phyloP scores from a whole-genome alignment of 2,329 filamentous ascomycete species.

The Trichophyton simii region DNA sequence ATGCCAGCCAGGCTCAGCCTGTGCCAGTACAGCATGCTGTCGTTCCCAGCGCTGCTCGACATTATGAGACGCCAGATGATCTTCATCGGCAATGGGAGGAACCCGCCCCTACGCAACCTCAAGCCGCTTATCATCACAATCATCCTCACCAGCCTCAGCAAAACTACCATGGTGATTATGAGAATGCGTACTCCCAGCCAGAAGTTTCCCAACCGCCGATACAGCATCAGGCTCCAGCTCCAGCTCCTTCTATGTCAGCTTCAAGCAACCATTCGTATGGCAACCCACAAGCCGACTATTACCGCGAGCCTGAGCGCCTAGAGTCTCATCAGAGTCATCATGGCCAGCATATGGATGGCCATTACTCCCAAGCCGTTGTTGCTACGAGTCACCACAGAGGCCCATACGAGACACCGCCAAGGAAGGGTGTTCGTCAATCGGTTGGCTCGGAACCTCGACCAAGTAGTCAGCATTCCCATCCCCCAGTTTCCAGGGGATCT shows the following conservation, averaged over 20 bases:
- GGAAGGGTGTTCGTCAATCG: constrained; percentile 8
- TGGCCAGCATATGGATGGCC: background rate
- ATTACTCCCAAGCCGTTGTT: background rate
- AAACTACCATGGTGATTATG: constrained; percentile 3
- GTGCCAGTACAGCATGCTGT: constrained; percentile 27
- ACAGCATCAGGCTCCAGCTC: background rate
- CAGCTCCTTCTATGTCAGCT: background rate
- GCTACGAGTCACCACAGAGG: background rate
- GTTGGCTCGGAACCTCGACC: constrained; percentile 5
- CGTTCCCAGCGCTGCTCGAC: constrained; percentile 14
- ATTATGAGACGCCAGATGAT: constrained; percentile 23
- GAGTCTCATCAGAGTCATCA: background rate
- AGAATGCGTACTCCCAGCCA: constrained; percentile 2
- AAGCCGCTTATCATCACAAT: background rate
- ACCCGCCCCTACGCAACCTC: background rate
- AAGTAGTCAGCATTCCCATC: constrained; percentile 8
- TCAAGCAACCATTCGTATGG: constrained; percentile 10
- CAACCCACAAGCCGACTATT: constrained; percentile 1
- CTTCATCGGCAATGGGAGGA: constrained; percentile 9
- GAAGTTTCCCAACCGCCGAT: constrained; percentile 1
- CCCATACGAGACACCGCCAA: constrained; percentile 8
- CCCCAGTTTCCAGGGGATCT: constrained; percentile 6
- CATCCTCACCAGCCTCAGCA: constrained; percentile 5
- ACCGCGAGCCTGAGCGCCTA: background rate
- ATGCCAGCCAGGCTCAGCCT: background rate